A percentile compares a stretch with the other conserved stretches of the same genome.
Conservation (phyloP, 2,329 filamentous ascomycete genomes). For the Sclerotinia trifoliorum region DNA sequence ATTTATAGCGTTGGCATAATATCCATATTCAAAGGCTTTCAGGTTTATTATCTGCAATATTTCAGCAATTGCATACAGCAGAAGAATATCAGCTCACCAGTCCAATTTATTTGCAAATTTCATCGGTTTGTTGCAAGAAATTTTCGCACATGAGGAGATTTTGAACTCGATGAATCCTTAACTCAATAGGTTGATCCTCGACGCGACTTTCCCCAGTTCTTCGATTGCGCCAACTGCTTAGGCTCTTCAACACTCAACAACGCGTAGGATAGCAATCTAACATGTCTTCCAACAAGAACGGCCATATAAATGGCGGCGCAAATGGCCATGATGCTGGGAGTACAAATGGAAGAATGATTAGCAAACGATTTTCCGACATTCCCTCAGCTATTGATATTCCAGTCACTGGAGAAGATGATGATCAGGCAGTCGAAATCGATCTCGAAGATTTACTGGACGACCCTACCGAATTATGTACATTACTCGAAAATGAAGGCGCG, state of each 20-base stretch:
- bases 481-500: constrained; percentile 91
- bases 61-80: constrained; percentile 8
- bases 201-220: constrained; percentile 19
- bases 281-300: constrained; percentile 34
- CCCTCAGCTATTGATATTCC: constrained; percentile 65
- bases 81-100: not conserved
- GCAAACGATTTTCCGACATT: constrained; percentile 60
- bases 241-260: constrained; percentile 4
- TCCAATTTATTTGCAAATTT: not conserved
- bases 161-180: constrained; percentile 13
- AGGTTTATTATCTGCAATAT: constrained; percentile 8
- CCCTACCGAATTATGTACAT: constrained; percentile 88
- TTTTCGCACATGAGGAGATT: constrained; percentile 2
- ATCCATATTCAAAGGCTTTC: constrained; percentile 17
- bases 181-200: constrained; percentile 18
- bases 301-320: constrained; percentile 33
- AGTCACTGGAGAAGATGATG: constrained; percentile 62
- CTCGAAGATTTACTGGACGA: constrained; percentile 89
- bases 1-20: constrained; percentile 18
- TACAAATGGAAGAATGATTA: constrained; percentile 33
- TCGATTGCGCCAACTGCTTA: constrained; percentile 18
- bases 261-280: constrained; percentile 11
- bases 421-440: constrained; percentile 83
- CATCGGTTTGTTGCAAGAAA: not conserved
- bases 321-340: constrained; percentile 32